These are phyloP conservation scores for Epichloe sp. DNA, from an alignment of 2,329 filamentous ascomycete genomes.

Conservation along the genomic window DNA sequence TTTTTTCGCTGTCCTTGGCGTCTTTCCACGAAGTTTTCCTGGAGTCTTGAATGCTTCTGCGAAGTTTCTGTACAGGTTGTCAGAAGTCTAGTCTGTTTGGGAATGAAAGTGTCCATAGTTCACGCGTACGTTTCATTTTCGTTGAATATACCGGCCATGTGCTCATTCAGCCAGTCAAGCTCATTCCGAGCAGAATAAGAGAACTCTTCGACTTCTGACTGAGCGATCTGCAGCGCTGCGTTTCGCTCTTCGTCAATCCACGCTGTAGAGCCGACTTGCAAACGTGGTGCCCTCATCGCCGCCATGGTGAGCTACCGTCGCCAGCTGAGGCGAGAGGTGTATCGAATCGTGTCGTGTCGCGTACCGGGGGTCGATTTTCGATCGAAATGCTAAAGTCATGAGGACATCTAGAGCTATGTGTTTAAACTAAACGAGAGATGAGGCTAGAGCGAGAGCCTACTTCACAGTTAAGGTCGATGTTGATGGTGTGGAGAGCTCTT, in stretches of 20 bases:
- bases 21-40: constrained; percentile 70
- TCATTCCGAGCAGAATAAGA: constrained; percentile 86
- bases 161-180: constrained; percentile 95
- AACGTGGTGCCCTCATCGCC: constrained; percentile 42
- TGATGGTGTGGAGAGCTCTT: constrained; percentile 9
- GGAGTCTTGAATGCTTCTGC: constrained; percentile 94
- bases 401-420: constrained; percentile 2
- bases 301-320: constrained; percentile 18
- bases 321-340: constrained; percentile 2
- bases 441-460: neutral
- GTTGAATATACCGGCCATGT: constrained; percentile 90
- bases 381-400: constrained; percentile 1
- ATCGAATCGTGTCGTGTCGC: neutral
- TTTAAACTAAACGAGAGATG: neutral
- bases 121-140: constrained; percentile 62
- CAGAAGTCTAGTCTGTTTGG: constrained; percentile 1
- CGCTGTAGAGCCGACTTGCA: constrained; percentile 64
- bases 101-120: neutral
- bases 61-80: constrained; percentile 52
- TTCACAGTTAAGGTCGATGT: constrained; percentile 1
- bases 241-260: constrained; percentile 81
- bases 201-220: constrained; percentile 84
- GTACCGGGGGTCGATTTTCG: neutral
- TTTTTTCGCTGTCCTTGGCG: constrained; percentile 58
- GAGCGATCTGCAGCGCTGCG: constrained; percentile 60